phyloP scores from a whole-genome alignment of 192 early-diverging fungal species.

The Backusella circina region DNA sequence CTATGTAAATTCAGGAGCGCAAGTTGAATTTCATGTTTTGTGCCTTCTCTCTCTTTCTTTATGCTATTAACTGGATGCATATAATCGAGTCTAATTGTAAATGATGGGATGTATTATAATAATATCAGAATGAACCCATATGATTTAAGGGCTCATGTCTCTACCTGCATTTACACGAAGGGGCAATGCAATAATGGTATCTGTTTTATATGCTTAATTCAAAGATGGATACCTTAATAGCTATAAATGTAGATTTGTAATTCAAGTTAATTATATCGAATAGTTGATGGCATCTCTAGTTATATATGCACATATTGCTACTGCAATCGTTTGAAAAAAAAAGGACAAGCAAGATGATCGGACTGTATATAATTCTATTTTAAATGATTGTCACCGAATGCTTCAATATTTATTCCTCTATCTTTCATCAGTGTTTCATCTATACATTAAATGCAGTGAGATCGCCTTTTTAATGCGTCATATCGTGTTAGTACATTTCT shows the following conservation, averaged over 20 bases:
- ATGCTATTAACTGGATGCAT: no score
- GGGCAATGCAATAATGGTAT: background rate
- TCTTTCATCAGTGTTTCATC: background rate
- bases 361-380: background rate
- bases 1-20: no score
- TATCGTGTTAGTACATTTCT: background rate
- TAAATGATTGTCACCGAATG: constrained; percentile 1
- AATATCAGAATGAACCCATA: no score
- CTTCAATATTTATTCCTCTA: background rate
- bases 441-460: background rate
- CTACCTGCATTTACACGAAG: no score
- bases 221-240: no score
- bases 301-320: background rate
- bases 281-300: background rate
- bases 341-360: background rate
- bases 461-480: background rate
- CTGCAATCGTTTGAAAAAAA: background rate
- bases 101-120: no score
- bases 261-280: background rate
- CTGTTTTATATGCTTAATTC: no score
- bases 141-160: no score
- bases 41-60: no score
- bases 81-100: no score
- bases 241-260: background rate
- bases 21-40: no score